Evolutionary conservation across 2,329 filamentous ascomycete genomes (phyloP).

Genomic region (Fusarium avenaceum): DNA sequence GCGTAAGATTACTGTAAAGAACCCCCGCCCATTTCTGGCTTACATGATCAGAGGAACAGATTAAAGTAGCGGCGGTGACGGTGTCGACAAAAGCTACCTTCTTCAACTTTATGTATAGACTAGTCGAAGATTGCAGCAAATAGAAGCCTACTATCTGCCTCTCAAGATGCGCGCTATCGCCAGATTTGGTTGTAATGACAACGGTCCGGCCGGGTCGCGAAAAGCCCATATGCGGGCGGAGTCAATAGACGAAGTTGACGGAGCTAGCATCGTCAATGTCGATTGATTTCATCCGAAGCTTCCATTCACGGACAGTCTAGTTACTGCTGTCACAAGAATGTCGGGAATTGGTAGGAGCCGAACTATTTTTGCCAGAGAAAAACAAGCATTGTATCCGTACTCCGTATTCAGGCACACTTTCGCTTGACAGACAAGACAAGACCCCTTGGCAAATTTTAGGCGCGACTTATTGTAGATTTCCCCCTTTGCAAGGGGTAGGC

Average conservation of each 20-base stretch:
- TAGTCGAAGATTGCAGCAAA: conserved; percentile 23
- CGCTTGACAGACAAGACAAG: conserved; percentile 8
- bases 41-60: conserved; percentile 28
- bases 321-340: neutral
- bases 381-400: conserved; percentile 5
- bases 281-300: conserved; percentile 3
- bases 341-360: neutral
- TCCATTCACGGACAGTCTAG: conserved; percentile 4
- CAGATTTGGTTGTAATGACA: conserved; percentile 27
- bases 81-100: conserved; percentile 13
- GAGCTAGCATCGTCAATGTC: conserved; percentile 18
- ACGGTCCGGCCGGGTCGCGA: conserved; percentile 26
- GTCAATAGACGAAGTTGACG: conserved; percentile 24
- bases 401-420: conserved; percentile 7
- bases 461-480: conserved; percentile 28
- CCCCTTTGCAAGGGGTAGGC: conserved; percentile 44
- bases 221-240: conserved; percentile 25
- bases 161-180: conserved; percentile 22
- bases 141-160: conserved; percentile 20
- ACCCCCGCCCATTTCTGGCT: conserved; percentile 33
- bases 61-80: conserved; percentile 8
- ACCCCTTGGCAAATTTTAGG: conserved; percentile 40
- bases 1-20: neutral
- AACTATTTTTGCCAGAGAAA: conserved; percentile 13
- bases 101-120: conserved; percentile 12